A percentile compares a stretch with the other conserved stretches of the same genome.
Evolutionary conservation across 2,329 filamentous ascomycete species (phyloP).

Genomic region (Diatrype stigma): DNA sequence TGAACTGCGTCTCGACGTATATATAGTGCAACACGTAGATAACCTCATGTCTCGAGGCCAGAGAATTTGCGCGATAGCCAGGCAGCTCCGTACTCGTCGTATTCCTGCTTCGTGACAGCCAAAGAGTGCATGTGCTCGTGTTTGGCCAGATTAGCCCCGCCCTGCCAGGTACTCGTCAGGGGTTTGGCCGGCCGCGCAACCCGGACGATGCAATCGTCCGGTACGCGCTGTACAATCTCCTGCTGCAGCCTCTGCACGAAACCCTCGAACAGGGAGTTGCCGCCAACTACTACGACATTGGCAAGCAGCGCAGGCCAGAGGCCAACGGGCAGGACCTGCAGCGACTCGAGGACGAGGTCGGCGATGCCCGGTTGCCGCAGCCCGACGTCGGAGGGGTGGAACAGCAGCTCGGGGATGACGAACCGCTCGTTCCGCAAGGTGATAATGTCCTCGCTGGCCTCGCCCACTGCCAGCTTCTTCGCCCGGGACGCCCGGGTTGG

Average conservation of each 20-base stretch:
- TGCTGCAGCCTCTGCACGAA: constrained; percentile 75
- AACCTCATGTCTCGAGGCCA: constrained; percentile 25
- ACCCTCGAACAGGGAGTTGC: constrained; percentile 74
- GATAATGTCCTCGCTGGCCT: constrained; percentile 69
- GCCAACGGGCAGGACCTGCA: constrained; percentile 72
- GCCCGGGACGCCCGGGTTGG: constrained; percentile 55
- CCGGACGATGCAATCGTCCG: constrained; percentile 73
- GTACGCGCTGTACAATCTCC: constrained; percentile 68
- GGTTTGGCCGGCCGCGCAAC: constrained; percentile 69
- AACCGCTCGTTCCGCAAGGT: constrained; percentile 92
- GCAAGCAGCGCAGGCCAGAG: constrained; percentile 79
- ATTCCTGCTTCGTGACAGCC: constrained; percentile 82
- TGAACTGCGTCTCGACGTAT: too few relatives aligned
- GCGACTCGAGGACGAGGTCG: constrained; percentile 75
- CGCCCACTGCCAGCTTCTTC: constrained; percentile 40
- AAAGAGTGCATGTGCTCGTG: constrained; percentile 64
- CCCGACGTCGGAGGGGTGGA: constrained; percentile 80
- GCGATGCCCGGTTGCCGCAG: constrained; percentile 79
- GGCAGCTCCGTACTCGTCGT: constrained; percentile 75
- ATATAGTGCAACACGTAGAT: not conserved
- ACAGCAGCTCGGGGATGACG: constrained; percentile 81
- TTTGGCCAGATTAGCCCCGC: constrained; percentile 72
- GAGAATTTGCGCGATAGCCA: constrained; percentile 74
- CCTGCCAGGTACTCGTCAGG: constrained; percentile 77
- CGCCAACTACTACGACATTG: constrained; percentile 86